Percentiles rank a stretch among this genome's conserved stretches.
Evolutionary conservation across 1,139 yeast species (phyloP).

Genomic region (Debaryomycetaceae sp.): DNA sequence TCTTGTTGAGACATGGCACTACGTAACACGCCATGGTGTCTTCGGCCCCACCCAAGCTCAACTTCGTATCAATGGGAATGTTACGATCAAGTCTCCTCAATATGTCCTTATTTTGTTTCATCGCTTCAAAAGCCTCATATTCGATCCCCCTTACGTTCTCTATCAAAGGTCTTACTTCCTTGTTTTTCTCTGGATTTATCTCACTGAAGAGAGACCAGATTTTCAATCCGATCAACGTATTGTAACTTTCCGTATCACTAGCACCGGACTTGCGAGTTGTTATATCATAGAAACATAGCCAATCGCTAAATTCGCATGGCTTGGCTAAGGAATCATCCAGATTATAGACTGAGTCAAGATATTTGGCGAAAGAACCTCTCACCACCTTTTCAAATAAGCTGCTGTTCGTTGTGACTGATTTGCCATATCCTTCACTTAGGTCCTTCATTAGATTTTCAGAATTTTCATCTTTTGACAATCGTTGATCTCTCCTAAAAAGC

Average conservation of each 20-base stretch:
- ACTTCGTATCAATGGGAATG: conserved; percentile 25
- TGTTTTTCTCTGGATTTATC: conserved; percentile 36
- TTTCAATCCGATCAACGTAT: conserved; percentile 57
- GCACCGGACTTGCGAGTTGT: conserved; percentile 27
- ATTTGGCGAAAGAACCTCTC: conserved; percentile 69
- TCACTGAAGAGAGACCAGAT: conserved; percentile 68
- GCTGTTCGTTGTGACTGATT: conserved; percentile 42
- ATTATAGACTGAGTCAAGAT: conserved; percentile 47
- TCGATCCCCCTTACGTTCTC: conserved; percentile 41
- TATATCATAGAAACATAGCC: conserved; percentile 70
- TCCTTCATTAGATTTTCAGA: conserved; percentile 37
- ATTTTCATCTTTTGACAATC: conserved; percentile 44
- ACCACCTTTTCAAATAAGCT: conserved; percentile 60
- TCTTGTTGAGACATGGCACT: conserved; percentile 45
- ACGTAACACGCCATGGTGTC: conserved; percentile 26
- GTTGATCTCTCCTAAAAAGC: conserved; percentile 51
- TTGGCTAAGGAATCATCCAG: conserved; percentile 64
- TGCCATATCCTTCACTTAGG: conserved; percentile 35
- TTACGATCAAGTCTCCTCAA: conserved; percentile 22
- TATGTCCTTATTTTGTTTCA: conserved; percentile 26
- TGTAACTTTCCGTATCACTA: conserved; percentile 50
- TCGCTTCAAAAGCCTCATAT: conserved; percentile 37
- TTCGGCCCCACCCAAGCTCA: conserved; percentile 26
- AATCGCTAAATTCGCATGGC: conserved; percentile 67
- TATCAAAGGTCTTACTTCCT: conserved; percentile 22